Evolutionary conservation across 306 rosid genomes (phyloP).

Genomic region (Crotalaria pallida): DNA sequence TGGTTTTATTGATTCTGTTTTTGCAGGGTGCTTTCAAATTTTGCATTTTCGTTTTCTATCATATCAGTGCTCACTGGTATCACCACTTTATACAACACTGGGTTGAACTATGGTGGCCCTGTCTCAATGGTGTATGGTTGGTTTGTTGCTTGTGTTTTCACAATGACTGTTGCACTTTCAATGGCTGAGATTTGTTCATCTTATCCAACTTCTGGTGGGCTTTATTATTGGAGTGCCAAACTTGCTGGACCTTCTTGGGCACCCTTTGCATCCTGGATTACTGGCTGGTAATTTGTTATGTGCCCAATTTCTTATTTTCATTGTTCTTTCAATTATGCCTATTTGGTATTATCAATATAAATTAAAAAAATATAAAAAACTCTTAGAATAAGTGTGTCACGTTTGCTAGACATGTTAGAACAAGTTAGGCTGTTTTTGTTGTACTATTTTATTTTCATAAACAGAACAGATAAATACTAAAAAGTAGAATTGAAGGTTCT

Average conservation of each 20-base stretch:
- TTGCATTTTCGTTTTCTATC: conserved; percentile 88
- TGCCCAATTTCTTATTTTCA: not conserved
- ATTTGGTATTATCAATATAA: not conserved
- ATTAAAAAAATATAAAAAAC: too few relatives aligned
- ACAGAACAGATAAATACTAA: too few relatives aligned
- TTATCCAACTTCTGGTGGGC: conserved; percentile 94
- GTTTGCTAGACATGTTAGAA: too few relatives aligned
- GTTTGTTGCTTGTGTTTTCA: conserved; percentile 66
- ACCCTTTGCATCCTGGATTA: conserved; percentile 93
- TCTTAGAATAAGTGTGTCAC: too few relatives aligned
- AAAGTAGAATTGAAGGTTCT: not conserved
- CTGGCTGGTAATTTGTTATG: conserved; percentile 78
- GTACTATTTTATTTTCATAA: too few relatives aligned
- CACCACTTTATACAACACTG: conserved; percentile 86
- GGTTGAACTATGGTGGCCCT: conserved; percentile 80
- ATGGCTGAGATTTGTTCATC: conserved; percentile 98
- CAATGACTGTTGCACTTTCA: conserved; percentile 80
- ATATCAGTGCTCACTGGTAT: conserved; percentile 90
- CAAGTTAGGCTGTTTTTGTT: too few relatives aligned
- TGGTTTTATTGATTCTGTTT: not conserved
- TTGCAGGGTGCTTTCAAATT: conserved; percentile 79
- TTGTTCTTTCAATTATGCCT: not conserved
- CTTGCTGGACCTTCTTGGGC: conserved; percentile 96
- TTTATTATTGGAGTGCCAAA: conserved; percentile 96
- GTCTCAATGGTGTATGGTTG: conserved; percentile 83